Conservation (phyloP, 768 basidiomycete genomes). For the Lanmaoa rubissima region DNA sequence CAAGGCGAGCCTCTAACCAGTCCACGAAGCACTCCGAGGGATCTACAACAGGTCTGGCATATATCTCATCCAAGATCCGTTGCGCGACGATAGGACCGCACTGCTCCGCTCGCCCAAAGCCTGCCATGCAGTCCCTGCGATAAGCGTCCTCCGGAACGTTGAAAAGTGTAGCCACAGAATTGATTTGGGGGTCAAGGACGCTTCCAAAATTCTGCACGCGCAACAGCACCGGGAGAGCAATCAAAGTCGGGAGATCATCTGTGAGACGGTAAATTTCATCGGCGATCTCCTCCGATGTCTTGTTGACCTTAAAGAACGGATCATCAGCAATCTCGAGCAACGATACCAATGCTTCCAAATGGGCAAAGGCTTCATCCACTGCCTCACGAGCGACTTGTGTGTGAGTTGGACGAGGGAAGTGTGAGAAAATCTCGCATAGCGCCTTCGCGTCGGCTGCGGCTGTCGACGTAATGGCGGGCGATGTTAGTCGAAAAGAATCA, state of each 20-base stretch:
- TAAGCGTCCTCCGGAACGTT: slow-evolving; percentile 63
- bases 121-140: slow-evolving; percentile 63
- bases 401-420: slow-evolving; percentile 59
- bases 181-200: slow-evolving; percentile 1
- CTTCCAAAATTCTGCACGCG: slow-evolving; percentile 37
- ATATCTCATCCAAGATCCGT: slow-evolving; percentile 53
- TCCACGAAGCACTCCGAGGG: slow-evolving; percentile 33
- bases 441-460: slow-evolving; percentile 58
- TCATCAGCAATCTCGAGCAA: slow-evolving; percentile 53
- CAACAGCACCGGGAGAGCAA: slow-evolving; percentile 68
- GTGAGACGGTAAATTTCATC: slow-evolving; percentile 53
- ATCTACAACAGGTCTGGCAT: slow-evolving; percentile 30
- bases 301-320: slow-evolving; percentile 26
- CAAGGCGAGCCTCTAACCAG: slow-evolving; percentile 44
- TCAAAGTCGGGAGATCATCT: slow-evolving; percentile 66
- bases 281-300: slow-evolving; percentile 26
- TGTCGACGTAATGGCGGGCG: slow-evolving; percentile 45
- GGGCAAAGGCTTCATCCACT: slow-evolving; percentile 75
- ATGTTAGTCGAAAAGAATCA: slow-evolving; percentile 64
- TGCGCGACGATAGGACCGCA: slow-evolving; percentile 58
- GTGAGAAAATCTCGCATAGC: slow-evolving; percentile 57
- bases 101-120: slow-evolving; percentile 78
- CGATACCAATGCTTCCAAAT: slow-evolving; percentile 52
- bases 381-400: slow-evolving; percentile 71
- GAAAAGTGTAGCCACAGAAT: slow-evolving; percentile 51